Percentiles rank a stretch among this genome's conserved stretches.
These are phyloP conservation scores for Funneliformis mosseae DNA, from an alignment of 192 early-diverging fungal species.

Conservation along the genomic window DNA sequence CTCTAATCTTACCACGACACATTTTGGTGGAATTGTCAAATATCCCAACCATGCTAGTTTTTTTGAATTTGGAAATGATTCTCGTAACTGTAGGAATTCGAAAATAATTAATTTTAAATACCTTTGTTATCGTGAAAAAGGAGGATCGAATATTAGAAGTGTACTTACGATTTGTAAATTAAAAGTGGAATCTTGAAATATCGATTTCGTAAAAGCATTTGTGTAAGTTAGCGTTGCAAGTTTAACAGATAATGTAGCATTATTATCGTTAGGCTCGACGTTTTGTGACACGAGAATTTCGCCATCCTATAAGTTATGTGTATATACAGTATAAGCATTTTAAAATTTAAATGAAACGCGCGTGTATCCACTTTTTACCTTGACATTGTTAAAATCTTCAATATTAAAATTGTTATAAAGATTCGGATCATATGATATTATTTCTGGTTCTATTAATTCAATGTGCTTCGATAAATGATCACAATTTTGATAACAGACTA, in stretches of 20 bases:
- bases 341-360: too few species aligned
- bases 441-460: neutral
- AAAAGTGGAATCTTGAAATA: neutral
- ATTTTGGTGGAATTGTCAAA: neutral
- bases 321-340: too few species aligned
- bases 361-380: neutral
- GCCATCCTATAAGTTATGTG: neutral
- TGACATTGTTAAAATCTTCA: neutral
- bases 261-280: neutral
- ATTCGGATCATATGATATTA: neutral
- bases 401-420: neutral
- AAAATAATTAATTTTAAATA: too few species aligned
- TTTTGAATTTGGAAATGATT: neutral
- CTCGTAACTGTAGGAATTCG: neutral
- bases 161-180: neutral
- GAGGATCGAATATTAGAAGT: neutral
- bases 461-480: neutral
- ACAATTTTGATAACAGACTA: neutral
- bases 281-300: neutral
- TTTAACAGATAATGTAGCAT: neutral
- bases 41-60: neutral
- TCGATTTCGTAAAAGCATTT: neutral
- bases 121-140: neutral
- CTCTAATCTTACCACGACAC: neutral
- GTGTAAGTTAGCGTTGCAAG: neutral